phyloP scores from a whole-genome alignment of 1,139 yeast species.

The Zygoascus hellenicus region DNA sequence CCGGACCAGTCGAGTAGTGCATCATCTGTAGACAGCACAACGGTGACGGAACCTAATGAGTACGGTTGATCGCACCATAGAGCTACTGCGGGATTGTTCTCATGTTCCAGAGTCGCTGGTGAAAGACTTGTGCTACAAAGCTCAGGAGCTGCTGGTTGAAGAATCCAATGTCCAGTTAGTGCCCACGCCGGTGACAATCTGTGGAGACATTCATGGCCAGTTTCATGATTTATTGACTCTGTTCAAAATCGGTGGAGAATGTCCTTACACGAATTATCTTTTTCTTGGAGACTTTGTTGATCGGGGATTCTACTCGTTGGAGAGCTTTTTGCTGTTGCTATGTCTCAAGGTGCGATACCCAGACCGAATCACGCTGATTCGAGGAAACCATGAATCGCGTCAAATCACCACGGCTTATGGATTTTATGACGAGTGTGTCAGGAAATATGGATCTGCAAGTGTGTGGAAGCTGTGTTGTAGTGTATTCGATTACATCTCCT shows the following conservation, averaged over 20 bases:
- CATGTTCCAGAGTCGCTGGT: constrained; percentile 80
- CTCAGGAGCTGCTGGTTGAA: constrained; percentile 79
- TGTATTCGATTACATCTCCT: constrained; percentile 85
- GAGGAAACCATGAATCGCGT: constrained; percentile 96
- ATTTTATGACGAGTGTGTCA: constrained; percentile 90
- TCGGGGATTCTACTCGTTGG: constrained; percentile 91
- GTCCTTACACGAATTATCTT: constrained; percentile 70
- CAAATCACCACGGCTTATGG: constrained; percentile 98
- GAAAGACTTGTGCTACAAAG: constrained; percentile 74
- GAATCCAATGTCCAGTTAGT: constrained; percentile 95
- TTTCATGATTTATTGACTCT: constrained; percentile 84
- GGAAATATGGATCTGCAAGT: constrained; percentile 90
- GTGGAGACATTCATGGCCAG: constrained; percentile 98
- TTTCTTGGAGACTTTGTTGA: constrained; percentile 86
- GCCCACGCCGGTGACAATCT: constrained; percentile 90
- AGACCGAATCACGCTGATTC: constrained; percentile 83
- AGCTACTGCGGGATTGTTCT: constrained; percentile 61
- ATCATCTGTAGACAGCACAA: too few species aligned
- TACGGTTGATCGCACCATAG: constrained; percentile 41
- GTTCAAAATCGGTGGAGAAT: constrained; percentile 78
- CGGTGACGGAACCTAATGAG: constrained; percentile 21
- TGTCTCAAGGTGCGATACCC: constrained; percentile 89
- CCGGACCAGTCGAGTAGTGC: too few species aligned
- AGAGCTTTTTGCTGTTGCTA: constrained; percentile 66
- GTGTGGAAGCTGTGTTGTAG: constrained; percentile 79